Evolutionary conservation across 768 basidiomycete species (phyloP).

Genomic region (Chlorophyllum brunneum): DNA sequence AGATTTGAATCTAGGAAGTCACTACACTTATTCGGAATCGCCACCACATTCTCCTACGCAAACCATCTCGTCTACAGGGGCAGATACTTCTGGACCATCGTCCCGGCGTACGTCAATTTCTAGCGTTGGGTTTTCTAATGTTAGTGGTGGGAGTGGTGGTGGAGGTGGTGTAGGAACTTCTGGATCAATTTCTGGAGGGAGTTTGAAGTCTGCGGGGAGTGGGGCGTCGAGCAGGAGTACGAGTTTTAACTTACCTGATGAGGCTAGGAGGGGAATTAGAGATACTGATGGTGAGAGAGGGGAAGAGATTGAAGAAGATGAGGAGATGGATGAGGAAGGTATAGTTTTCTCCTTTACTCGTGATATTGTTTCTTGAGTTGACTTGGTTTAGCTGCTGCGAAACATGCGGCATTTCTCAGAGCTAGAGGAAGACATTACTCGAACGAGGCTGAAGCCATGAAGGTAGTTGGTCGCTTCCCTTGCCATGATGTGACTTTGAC

Average conservation of each 20-base stretch:
- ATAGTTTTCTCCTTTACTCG: constrained; percentile 22
- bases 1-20: constrained; percentile 56
- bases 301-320: constrained; percentile 69
- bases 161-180: constrained; percentile 39
- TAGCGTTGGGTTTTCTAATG: constrained; percentile 31
- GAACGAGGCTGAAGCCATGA: constrained; percentile 92
- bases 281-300: constrained; percentile 54
- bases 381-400: constrained; percentile 57
- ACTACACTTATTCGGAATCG: constrained; percentile 28
- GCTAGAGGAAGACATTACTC: constrained; percentile 85
- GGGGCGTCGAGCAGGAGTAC: constrained; percentile 75
- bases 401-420: constrained; percentile 77
- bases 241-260: constrained; percentile 76
- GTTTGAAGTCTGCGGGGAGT: constrained; percentile 38
- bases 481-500: too few relatives aligned
- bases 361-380: not conserved
- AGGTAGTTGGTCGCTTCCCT: too few relatives aligned
- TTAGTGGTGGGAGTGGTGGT: not conserved
- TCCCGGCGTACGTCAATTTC: constrained; percentile 76
- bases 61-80: constrained; percentile 55
- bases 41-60: constrained; percentile 27
- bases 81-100: constrained; percentile 61
- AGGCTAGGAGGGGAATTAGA: constrained; percentile 58
- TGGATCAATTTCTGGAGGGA: constrained; percentile 39
- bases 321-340: constrained; percentile 92